Evolutionary conservation across 1,139 yeast genomes (phyloP), one percentile per base, ranked within the genome.

Genomic region (Fermentozyma sake): DNA sequence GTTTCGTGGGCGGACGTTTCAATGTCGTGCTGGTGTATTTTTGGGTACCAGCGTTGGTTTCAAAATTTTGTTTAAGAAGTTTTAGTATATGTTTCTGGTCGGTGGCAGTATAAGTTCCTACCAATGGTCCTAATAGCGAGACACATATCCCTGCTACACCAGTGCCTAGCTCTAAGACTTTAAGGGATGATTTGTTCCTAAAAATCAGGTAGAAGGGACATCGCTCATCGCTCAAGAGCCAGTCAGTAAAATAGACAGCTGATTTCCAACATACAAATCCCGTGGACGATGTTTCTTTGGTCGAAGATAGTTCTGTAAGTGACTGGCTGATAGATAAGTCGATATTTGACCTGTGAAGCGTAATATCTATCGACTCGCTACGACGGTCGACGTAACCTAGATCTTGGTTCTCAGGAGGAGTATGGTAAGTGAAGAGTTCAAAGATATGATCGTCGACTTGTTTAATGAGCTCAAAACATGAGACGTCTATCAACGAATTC

Each of bases 251-350:
- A 5, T 58, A 44, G 2, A 70, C 65, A 2, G 81, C 65, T 1
- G 75, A 58, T 23, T 58, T 58, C 89, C 91, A 81, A 22, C 79
- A 62, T 11, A 80, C 68, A 34, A 75, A 83, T 5, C 91, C 91
- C 0, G 89, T 81, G 3, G 84, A 71, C 4, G 78, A 66, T 0
- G 63, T 41, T 21, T 59, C 55, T 2, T 42, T 43, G 11, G 56
- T 52, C 2, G 75, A 64, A 7, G 67, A 47, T 28, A 69, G 50
- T 7, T 54, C 53, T 1, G 71, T 49, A n/a, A 63, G 44, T 6
- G 74, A 67, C 35, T 72, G 77, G 7, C 49, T 39, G 5, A 72
- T 55, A 7, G 30, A 32, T 18, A 68, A 41, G 21, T 63, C 70
- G 9, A 50, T 37, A 1, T 47, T 48, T 29, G 44, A 42, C 3